Conservation (phyloP, 495 filamentous ascomycete species). For the Trichoderma gamsii region DNA sequence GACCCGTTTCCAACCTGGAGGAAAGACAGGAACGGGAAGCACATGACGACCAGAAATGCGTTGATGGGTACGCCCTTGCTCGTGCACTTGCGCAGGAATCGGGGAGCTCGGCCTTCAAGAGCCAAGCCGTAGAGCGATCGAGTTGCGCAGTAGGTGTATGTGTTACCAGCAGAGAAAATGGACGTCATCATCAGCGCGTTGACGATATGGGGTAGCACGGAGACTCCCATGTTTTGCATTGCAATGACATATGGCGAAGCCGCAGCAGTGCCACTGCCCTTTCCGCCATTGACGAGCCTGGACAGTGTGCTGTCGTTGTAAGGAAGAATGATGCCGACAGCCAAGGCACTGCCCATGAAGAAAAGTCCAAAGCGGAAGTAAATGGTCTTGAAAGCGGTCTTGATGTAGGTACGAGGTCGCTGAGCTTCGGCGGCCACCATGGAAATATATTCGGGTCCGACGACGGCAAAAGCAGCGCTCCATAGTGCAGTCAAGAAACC, state of each 20-base stretch:
- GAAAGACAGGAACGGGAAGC: conserved; percentile 45
- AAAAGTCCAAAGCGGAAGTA: conserved; percentile 46
- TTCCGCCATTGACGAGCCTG: conserved; percentile 4
- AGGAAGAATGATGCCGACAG: conserved; percentile 42
- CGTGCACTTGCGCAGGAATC: conserved; percentile 48
- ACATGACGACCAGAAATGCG: conserved; percentile 43
- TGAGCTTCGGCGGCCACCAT: conserved; percentile 42
- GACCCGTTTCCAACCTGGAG: conserved; percentile 34
- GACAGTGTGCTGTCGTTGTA: conserved; percentile 38
- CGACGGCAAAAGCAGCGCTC: conserved; percentile 29
- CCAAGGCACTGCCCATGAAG: conserved; percentile 43
- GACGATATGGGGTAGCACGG: conserved; percentile 55
- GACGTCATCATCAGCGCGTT: conserved; percentile 59
- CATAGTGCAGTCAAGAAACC: conserved; percentile 40
- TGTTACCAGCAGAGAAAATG: conserved; percentile 66
- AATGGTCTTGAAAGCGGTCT: conserved; percentile 47
- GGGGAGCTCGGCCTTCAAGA: conserved; percentile 49
- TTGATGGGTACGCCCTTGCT: conserved; percentile 49
- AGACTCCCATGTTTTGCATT: conserved; percentile 58
- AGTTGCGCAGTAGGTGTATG: conserved; percentile 63
- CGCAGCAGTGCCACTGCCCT: conserved; percentile 44
- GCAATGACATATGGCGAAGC: conserved; percentile 66
- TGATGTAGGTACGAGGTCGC: conserved; percentile 37
- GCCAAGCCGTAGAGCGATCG: conserved; percentile 61
- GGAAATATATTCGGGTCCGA: conserved; percentile 35